Evolutionary conservation across 371 early-diverging fungal genomes (phyloP), one percentile per base, ranked within the genome.

Genomic region (Mucor lusitanicus): DNA sequence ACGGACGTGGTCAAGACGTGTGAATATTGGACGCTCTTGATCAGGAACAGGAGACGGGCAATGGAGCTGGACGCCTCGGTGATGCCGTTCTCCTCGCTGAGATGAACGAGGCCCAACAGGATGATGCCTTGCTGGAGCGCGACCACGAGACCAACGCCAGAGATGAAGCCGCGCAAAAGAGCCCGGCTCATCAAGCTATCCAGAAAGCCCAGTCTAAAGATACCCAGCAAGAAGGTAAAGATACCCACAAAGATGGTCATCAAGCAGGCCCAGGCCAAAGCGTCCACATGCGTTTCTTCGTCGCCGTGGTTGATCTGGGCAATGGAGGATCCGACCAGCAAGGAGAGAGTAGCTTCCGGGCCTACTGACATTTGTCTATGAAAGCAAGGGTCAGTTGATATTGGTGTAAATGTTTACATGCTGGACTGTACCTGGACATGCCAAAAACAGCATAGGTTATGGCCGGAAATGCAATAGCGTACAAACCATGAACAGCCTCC

Each of bases 101-200:
- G 44, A 32, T 80, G 75, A 0, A 84, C 79, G 25, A 92, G 82
- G 0, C 96, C 95, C 28, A 96, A 81, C 56, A 97, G 78, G 8
- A 87, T 82, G 60, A 91, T 88, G 19, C 84, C 77, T 84, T 96
- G 95, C 67, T 95, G 94, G 23, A 96, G 88, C 71, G 93, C 88
- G 27, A 98, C 90, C 1, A 96, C 95, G 9, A 92, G 70, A 0
- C 95, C 97, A 0, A 96, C 95, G 37, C 95, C 98, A 33, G 92
- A 88, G 40, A 97, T 92, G 71, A 98, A 97, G 1, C 98, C 98
- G 9, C 96, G 87, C 53, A 98, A 73, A 35, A 96, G 79, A 6
- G 97, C 93, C 55, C 94, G 89, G 6, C 95, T 95, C 69, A 98
- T 87, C 25, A 98, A 86, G 15, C 97, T 95, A 76, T 98, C 98